Conservation (phyloP, 257 asterid species). For the Nicotiana otophora region DNA sequence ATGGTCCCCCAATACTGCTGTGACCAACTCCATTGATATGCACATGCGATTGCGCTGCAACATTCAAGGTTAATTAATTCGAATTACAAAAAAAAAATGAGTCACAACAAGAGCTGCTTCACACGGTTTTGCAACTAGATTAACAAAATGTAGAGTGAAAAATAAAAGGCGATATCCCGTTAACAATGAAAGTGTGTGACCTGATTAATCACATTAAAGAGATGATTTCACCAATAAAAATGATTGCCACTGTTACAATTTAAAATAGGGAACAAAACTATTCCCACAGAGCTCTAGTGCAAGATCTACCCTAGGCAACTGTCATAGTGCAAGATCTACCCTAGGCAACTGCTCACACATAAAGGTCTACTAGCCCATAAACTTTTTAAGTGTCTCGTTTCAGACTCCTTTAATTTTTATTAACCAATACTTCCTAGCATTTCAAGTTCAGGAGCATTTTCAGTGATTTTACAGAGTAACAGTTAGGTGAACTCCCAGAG, state of each 20-base stretch:
- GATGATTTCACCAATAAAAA: neutral
- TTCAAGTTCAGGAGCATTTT: neutral
- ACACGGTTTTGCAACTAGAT: too few relatives aligned
- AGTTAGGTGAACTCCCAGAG: neutral
- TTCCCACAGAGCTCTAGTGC: neutral
- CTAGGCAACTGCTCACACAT: neutral
- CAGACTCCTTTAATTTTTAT: neutral
- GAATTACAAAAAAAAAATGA: too few relatives aligned
- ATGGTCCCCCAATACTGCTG: constrained; percentile 97
- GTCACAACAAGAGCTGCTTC: too few relatives aligned
- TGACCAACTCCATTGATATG: constrained; percentile 95
- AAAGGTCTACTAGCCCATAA: neutral
- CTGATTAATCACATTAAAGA: neutral
- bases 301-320: neutral
- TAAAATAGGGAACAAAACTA: neutral
- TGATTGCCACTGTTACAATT: neutral
- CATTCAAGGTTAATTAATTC: neutral
- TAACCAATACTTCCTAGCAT: neutral
- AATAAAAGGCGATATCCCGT: too few relatives aligned
- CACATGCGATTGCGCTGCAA: constrained; percentile 69
- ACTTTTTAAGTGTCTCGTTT: neutral
- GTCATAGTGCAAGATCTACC: too few relatives aligned
- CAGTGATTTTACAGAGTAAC: neutral
- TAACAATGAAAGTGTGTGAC: neutral
- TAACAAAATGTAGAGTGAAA: too few relatives aligned